Conservation (phyloP, 352 stramenopile genomes). For the Phytopythium ostracodes region DNA sequence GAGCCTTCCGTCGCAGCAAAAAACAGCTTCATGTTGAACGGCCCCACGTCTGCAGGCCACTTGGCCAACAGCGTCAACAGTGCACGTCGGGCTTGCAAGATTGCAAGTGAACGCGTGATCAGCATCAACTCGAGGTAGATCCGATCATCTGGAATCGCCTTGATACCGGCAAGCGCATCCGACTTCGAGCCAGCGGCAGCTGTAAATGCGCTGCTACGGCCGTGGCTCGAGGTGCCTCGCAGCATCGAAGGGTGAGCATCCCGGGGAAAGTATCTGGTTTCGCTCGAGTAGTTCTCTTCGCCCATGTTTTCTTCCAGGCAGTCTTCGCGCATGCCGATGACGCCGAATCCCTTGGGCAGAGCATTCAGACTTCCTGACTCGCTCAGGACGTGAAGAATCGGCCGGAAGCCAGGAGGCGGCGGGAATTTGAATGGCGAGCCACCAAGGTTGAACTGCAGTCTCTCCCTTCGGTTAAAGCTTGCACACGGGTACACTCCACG, state of each 20-base stretch:
- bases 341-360: constrained; percentile 62
- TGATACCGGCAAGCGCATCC: constrained; percentile 70
- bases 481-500: constrained; percentile 83
- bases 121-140: constrained; percentile 77
- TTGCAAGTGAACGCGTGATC: constrained; percentile 70
- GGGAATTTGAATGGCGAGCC: constrained; percentile 73
- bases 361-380: constrained; percentile 37
- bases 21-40: constrained; percentile 53
- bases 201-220: constrained; percentile 35
- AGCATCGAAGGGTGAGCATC: constrained; percentile 77
- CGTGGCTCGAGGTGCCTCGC: constrained; percentile 41
- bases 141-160: constrained; percentile 71
- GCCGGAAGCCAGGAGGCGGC: constrained; percentile 71
- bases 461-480: constrained; percentile 85
- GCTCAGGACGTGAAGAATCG: constrained; percentile 69
- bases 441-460: constrained; percentile 86
- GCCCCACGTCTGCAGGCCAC: constrained; percentile 61
- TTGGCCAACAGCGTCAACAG: constrained; percentile 75
- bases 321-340: constrained; percentile 78
- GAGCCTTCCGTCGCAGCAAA: constrained; percentile 15
- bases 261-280: constrained; percentile 73
- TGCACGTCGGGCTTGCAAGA: constrained; percentile 73
- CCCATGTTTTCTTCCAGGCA: constrained; percentile 80
- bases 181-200: constrained; percentile 45
- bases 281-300: constrained; percentile 80